These are phyloP conservation scores for Globisporangium echinulatum DNA, from an alignment of 352 stramenopile species.

Conservation along the genomic window DNA sequence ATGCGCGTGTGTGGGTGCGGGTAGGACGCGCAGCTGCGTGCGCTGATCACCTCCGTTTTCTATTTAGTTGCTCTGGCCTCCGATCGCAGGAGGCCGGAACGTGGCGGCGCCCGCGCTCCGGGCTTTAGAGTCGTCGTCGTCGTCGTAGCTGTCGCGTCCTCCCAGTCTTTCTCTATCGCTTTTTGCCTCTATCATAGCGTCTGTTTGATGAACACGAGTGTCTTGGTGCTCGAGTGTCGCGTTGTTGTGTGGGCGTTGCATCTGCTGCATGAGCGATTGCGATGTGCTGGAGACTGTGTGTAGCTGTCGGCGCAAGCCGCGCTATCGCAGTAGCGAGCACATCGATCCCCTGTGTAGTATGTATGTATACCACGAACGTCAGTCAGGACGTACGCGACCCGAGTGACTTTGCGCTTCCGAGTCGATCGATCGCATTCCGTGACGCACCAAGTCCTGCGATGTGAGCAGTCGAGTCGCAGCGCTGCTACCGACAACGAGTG, in stretches of 20 bases:
- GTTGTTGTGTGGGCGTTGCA: background rate
- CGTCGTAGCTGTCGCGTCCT: background rate
- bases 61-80: constrained; percentile 14
- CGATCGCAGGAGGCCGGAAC: constrained; percentile 16
- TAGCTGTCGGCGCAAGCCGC: background rate
- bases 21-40: too few species aligned
- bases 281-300: too few species aligned
- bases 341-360: constrained; percentile 4
- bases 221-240: background rate
- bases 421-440: background rate
- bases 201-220: constrained; percentile 13
- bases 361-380: too few species aligned
- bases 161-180: too few species aligned
- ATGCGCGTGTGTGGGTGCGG: too few species aligned
- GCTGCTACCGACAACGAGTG: background rate
- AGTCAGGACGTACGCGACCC: background rate
- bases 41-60: background rate
- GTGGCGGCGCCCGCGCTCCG: background rate
- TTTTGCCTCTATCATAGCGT: constrained; percentile 8
- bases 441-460: constrained; percentile 8
- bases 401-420: too few species aligned
- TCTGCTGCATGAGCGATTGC: background rate
- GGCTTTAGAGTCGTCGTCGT: constrained; percentile 14
- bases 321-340: background rate
- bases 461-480: constrained; percentile 5